Conservation (phyloP, 2,329 filamentous ascomycete genomes). For the Hymenoscyphus linearis region DNA sequence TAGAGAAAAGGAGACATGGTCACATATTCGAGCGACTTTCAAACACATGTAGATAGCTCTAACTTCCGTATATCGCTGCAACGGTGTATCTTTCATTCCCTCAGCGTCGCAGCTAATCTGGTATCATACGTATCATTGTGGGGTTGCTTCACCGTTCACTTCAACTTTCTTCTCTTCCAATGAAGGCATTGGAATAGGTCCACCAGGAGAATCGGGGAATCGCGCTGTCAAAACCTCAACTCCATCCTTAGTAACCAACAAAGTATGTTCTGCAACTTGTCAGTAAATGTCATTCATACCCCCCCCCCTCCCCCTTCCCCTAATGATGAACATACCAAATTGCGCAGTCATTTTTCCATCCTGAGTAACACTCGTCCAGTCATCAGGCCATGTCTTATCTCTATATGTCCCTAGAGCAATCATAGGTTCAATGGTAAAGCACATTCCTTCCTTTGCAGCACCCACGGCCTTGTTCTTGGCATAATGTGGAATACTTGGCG, state of each 20-base stretch:
- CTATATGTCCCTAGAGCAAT: slow-evolving; percentile 85
- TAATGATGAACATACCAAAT: slow-evolving; percentile 59
- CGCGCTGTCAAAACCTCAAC: slow-evolving; percentile 75
- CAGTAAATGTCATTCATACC: slow-evolving; percentile 9
- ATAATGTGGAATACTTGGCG: slow-evolving; percentile 94
- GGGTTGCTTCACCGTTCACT: not conserved
- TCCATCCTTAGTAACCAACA: slow-evolving; percentile 77
- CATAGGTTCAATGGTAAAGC: slow-evolving; percentile 99
- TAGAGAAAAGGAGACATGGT: too few relatives aligned
- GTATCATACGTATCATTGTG: not conserved
- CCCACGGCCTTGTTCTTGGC: slow-evolving; percentile 98
- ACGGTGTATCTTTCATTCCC: not conserved
- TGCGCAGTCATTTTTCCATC: slow-evolving; percentile 90
- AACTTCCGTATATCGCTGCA: not conserved
- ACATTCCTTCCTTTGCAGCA: slow-evolving; percentile 92
- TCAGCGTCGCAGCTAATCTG: not conserved
- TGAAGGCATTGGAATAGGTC: slow-evolving; percentile 55
- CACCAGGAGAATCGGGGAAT: slow-evolving; percentile 62
- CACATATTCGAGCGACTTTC: too few relatives aligned
- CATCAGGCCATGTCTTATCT: slow-evolving; percentile 96
- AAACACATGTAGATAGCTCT: too few relatives aligned
- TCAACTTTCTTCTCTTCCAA: not conserved
- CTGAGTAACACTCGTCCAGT: slow-evolving; percentile 93
- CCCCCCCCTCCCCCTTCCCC: not conserved
- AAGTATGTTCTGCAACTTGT: slow-evolving; percentile 62